Conservation (phyloP, 805 yeast species). For the Saccharomyces mikatae region DNA sequence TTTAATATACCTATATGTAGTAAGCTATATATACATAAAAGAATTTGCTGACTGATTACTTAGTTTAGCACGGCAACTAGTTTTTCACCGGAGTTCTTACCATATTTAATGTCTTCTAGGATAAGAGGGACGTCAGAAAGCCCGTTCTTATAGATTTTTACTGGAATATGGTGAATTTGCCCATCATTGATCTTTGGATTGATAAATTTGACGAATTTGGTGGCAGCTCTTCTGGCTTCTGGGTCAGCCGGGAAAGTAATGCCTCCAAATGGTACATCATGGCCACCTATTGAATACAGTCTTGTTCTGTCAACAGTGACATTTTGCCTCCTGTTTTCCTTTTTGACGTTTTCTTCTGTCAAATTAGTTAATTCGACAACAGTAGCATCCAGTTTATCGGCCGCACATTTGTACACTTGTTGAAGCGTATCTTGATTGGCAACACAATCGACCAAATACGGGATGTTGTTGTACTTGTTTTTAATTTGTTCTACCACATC, state of each 20-base stretch:
- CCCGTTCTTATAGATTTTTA: constrained; percentile 26
- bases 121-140: constrained; percentile 23
- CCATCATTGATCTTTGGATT: constrained; percentile 20
- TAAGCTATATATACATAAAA: no score
- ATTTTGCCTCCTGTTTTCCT: constrained; percentile 26
- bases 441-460: constrained; percentile 30
- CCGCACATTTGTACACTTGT: constrained; percentile 29
- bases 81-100: constrained; percentile 26
- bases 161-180: constrained; percentile 27
- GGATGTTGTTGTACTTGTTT: constrained; percentile 25
- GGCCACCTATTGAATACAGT: constrained; percentile 34
- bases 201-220: constrained; percentile 23
- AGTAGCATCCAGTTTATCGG: constrained; percentile 27
- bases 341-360: constrained; percentile 19
- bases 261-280: constrained; percentile 27
- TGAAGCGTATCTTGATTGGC: constrained; percentile 26
- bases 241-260: constrained; percentile 18
- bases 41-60: no score
- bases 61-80: constrained; percentile 15
- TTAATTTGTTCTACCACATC: constrained; percentile 38
- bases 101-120: constrained; percentile 18
- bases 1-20: background rate
- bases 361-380: constrained; percentile 31
- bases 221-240: constrained; percentile 19
- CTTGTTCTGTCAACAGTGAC: constrained; percentile 31